Conservation (phyloP, 345 rosid species). For the Camelina sativa region DNA sequence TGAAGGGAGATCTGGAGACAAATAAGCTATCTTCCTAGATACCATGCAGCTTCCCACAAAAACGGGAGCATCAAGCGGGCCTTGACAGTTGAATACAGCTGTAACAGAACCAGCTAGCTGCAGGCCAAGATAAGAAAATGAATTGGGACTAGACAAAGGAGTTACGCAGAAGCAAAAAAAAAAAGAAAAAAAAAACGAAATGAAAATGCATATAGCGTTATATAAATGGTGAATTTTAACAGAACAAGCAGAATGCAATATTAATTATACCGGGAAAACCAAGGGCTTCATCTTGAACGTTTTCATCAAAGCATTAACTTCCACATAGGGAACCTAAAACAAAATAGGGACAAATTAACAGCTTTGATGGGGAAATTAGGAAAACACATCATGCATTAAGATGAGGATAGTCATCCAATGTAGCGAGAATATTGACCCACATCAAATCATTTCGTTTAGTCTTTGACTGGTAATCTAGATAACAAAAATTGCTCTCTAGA, state of each 20-base stretch:
- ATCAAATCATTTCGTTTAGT: constrained; percentile 1
- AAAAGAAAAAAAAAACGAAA: neutral
- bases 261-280: constrained; percentile 71
- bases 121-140: constrained; percentile 46
- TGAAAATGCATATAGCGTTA: constrained; percentile 1
- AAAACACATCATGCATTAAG: constrained; percentile 4
- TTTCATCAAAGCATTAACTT: constrained; percentile 89
- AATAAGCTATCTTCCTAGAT: constrained; percentile 78
- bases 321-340: constrained; percentile 86
- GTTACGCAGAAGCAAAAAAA: neutral
- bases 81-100: constrained; percentile 98
- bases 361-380: neutral
- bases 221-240: constrained; percentile 1
- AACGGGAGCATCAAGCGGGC: constrained; percentile 91
- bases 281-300: constrained; percentile 94
- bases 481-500: neutral
- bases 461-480: constrained; percentile 18
- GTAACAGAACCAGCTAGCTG: constrained; percentile 98
- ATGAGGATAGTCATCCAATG: constrained; percentile 13
- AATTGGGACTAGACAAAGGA: constrained; percentile 17
- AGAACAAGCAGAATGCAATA: constrained; percentile 25
- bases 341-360: constrained; percentile 27
- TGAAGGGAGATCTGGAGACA: constrained; percentile 65
- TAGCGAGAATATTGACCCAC: constrained; percentile 14
- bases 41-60: constrained; percentile 99